Conservation (phyloP, 2,329 filamentous ascomycete genomes). For the Metarhizium anisopliae region DNA sequence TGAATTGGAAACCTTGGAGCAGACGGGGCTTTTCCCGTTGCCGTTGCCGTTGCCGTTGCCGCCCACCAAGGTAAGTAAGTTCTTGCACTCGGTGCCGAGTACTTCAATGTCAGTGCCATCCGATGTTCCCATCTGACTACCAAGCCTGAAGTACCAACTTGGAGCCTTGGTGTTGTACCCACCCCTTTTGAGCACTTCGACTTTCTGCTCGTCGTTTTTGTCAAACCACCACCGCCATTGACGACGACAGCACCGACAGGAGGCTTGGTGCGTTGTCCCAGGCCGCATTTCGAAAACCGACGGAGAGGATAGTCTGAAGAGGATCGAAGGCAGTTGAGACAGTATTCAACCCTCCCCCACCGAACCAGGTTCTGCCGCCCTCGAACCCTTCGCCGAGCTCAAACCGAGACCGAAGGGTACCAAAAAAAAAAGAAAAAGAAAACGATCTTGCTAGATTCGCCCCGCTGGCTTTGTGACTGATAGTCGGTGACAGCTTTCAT, state of each 20-base stretch:
- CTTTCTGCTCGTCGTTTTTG: background rate
- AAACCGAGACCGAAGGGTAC: slow-evolving; percentile 1
- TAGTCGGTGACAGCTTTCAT: background rate
- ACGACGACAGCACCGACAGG: background rate
- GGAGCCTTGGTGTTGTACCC: background rate
- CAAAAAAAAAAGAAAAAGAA: slow-evolving; percentile 2
- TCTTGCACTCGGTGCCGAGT: too few species aligned
- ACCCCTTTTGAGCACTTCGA: background rate
- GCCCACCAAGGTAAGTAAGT: too few species aligned
- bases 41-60: background rate
- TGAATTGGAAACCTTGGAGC: too few species aligned
- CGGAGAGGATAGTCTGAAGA: background rate
- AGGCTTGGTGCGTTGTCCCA: background rate
- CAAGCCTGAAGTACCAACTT: too few species aligned
- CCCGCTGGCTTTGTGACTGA: background rate
- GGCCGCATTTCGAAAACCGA: background rate
- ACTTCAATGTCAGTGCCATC: too few species aligned
- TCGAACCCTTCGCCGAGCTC: slow-evolving; percentile 1
- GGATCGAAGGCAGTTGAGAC: background rate
- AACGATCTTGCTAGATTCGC: slow-evolving; percentile 1
- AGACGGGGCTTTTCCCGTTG: background rate
- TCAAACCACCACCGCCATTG: background rate
- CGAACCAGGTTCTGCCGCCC: background rate
- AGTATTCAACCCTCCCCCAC: background rate
- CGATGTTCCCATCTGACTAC: too few species aligned